Evolutionary conservation across 2,329 filamentous ascomycete genomes (phyloP).

Genomic region (Ophiocordyceps robertsii): DNA sequence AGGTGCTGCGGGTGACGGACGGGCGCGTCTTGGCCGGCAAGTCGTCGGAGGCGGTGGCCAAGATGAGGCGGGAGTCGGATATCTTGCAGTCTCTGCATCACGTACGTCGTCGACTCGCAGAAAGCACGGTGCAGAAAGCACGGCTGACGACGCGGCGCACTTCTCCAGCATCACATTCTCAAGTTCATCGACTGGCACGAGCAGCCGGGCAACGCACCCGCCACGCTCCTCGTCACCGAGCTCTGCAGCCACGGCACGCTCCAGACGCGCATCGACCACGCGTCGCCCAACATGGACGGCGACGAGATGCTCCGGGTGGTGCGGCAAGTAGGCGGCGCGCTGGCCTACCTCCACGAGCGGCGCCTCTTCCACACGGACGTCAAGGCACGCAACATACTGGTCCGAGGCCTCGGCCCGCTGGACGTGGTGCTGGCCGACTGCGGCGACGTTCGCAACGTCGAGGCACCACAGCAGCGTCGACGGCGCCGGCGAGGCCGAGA

Average conservation of each 20-base stretch:
- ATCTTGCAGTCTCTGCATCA: conserved; percentile 11
- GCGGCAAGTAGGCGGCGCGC: conserved; percentile 10
- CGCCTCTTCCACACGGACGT: conserved; percentile 15
- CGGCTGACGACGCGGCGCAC: background rate
- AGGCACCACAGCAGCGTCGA: background rate
- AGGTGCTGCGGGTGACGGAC: conserved; percentile 11
- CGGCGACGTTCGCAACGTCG: conserved; percentile 11
- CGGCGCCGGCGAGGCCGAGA: background rate
- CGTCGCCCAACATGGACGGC: conserved; percentile 6
- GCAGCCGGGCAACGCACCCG: conserved; percentile 4
- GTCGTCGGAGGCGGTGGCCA: conserved; percentile 5
- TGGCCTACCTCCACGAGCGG: conserved; percentile 13
- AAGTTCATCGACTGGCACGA: conserved; percentile 14
- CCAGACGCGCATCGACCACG: conserved; percentile 12
- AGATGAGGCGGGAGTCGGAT: conserved; percentile 12
- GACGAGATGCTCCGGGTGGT: conserved; percentile 8
- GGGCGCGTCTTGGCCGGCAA: conserved; percentile 16
- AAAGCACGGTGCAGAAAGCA: background rate
- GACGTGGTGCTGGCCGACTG: conserved; percentile 17
- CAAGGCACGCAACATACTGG: conserved; percentile 18
- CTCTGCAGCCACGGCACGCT: conserved; percentile 15
- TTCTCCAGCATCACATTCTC: conserved; percentile 13
- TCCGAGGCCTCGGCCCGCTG: conserved; percentile 13
- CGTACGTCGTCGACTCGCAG: too few relatives aligned
- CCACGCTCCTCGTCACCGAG: conserved; percentile 16